Conservation (phyloP, 768 basidiomycete species). For the Erythrobasidium yunnanense region DNA sequence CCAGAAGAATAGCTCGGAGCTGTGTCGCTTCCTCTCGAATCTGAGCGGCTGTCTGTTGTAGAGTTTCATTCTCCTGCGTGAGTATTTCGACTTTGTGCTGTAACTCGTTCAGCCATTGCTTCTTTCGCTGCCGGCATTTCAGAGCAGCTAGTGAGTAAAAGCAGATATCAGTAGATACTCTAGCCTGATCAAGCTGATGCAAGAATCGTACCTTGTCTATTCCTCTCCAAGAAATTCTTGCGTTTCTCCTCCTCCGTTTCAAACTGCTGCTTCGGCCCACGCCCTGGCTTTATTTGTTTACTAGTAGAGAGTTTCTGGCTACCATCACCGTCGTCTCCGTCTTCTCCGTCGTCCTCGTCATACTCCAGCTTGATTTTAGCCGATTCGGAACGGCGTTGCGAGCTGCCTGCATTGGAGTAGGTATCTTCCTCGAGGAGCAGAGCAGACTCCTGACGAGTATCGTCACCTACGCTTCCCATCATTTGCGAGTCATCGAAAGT, state of each 20-base stretch:
- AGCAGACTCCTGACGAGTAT: neutral
- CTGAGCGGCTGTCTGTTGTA: slow-evolving; percentile 71
- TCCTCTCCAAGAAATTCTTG: slow-evolving; percentile 89
- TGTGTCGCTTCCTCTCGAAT: slow-evolving; percentile 86
- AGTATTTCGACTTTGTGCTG: slow-evolving; percentile 90
- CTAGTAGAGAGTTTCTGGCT: neutral
- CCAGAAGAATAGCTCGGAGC: slow-evolving; percentile 47
- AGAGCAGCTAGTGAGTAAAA: slow-evolving; percentile 61
- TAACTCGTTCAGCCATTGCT: slow-evolving; percentile 85
- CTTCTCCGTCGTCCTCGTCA: neutral
- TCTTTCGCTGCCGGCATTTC: slow-evolving; percentile 98
- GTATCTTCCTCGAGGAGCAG: slow-evolving; percentile 16
- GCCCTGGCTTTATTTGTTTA: slow-evolving; percentile 42
- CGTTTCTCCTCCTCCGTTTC: slow-evolving; percentile 98
- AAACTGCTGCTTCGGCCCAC: slow-evolving; percentile 52
- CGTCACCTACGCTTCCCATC: neutral
- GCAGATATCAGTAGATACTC: too few species aligned
- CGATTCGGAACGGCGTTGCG: too few species aligned
- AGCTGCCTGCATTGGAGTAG: neutral
- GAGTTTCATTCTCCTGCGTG: slow-evolving; percentile 84
- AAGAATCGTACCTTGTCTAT: slow-evolving; percentile 71
- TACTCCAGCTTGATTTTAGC: too few species aligned
- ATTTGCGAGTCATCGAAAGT: neutral
- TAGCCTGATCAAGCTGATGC: too few species aligned
- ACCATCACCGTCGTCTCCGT: slow-evolving; percentile 21